Evolutionary conservation across 257 asterid species (phyloP).

Genomic region (Solanum arcanum): DNA sequence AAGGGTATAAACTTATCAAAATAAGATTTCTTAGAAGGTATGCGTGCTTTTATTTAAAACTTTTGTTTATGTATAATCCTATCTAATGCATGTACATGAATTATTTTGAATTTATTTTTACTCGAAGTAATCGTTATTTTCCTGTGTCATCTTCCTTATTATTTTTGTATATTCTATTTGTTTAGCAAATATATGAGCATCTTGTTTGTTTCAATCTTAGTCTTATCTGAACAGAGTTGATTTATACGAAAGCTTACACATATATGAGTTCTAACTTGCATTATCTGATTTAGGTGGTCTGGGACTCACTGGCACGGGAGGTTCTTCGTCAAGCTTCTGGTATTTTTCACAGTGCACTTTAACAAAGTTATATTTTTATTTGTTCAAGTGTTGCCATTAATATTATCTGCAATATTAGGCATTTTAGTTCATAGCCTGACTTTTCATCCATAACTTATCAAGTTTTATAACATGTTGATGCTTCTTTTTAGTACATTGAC

Average conservation of each 20-base stretch:
- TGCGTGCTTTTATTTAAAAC: neutral
- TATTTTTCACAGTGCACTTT: slow-evolving; percentile 7
- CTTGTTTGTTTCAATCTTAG: neutral
- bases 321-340: slow-evolving; percentile 82
- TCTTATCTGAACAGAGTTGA: neutral
- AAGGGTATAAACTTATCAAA: neutral
- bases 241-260: neutral
- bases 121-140: neutral
- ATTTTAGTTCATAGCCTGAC: neutral
- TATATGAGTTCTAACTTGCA: neutral
- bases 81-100: neutral
- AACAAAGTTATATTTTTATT: neutral
- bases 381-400: neutral
- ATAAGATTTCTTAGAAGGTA: neutral
- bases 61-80: neutral
- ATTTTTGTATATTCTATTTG: neutral
- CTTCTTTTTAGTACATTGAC: neutral
- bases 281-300: slow-evolving; percentile 35
- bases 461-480: neutral
- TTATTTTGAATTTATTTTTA: neutral
- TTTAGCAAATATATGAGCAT: neutral
- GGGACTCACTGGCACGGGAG: slow-evolving; percentile 89
- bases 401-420: neutral
- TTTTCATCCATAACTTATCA: neutral
- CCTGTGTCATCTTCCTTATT: neutral